These are phyloP conservation scores for Boletus smithii DNA, from an alignment of 1,284 basidiomycete genomes.

Conservation along the genomic window DNA sequence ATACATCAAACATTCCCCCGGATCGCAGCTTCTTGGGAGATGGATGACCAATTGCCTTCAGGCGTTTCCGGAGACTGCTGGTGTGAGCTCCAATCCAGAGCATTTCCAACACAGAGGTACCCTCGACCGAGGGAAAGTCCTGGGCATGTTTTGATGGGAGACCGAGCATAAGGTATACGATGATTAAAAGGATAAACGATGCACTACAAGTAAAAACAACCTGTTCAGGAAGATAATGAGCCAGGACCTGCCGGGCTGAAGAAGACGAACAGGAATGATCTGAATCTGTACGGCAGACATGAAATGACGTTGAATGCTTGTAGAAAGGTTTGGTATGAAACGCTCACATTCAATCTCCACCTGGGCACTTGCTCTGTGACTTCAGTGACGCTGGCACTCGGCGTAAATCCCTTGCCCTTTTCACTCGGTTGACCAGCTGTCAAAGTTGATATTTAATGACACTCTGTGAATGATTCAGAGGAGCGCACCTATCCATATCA, in stretches of 20 bases:
- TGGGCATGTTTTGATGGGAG: background rate
- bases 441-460: background rate
- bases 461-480: no score
- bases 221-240: background rate
- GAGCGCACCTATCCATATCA: background rate
- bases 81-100: slow-evolving; percentile 1
- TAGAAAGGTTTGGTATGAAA: background rate
- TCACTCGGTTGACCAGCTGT: background rate
- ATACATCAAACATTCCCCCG: background rate
- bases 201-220: background rate
- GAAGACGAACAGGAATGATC: background rate
- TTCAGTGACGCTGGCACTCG: background rate
- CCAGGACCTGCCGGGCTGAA: background rate
- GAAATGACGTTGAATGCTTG: background rate
- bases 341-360: slow-evolving; percentile 3
- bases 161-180: background rate
- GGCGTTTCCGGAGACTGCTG: background rate
- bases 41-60: background rate
- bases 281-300: background rate
- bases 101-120: background rate
- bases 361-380: background rate
- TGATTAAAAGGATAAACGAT: background rate
- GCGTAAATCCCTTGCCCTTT: background rate
- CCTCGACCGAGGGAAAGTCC: background rate
- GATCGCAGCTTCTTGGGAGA: background rate